These are phyloP conservation scores for Corchorus olitorius DNA, from an alignment of 345 rosid genomes.

Conservation along the genomic window DNA sequence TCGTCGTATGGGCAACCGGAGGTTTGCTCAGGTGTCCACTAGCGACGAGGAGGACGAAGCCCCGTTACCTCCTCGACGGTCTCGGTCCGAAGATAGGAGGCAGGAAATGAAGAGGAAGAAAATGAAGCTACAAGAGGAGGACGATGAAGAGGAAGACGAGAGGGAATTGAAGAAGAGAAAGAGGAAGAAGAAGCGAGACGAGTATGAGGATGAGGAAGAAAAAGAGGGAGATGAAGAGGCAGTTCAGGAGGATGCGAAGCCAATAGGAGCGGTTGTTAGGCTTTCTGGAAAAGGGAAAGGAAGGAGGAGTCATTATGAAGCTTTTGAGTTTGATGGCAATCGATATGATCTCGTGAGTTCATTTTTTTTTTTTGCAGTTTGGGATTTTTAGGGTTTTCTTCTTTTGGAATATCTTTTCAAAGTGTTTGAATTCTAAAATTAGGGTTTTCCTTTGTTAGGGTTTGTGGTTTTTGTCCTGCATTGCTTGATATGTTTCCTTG, in stretches of 20 bases:
- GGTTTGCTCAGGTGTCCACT: constrained; percentile 70
- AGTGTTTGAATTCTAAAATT: neutral
- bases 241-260: constrained; percentile 75
- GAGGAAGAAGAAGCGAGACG: constrained; percentile 28
- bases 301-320: constrained; percentile 54
- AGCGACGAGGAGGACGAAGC: constrained; percentile 85
- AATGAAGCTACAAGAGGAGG: constrained; percentile 51
- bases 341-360: constrained; percentile 74
- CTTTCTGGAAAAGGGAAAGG: constrained; percentile 79
- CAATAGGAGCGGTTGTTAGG: constrained; percentile 62
- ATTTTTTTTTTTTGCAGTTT: neutral
- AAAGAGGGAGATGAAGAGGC: constrained; percentile 65
- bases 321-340: constrained; percentile 78
- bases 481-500: neutral
- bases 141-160: constrained; percentile 43
- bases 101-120: constrained; percentile 57
- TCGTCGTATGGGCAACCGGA: constrained; percentile 51
- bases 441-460: neutral
- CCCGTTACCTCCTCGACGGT: constrained; percentile 27
- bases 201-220: constrained; percentile 25
- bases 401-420: neutral
- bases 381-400: neutral
- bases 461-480: neutral
- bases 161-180: constrained; percentile 27
- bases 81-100: constrained; percentile 31